Percentiles rank a stretch among this genome's conserved stretches.
These are phyloP conservation scores for Russula emetica DNA, from an alignment of 768 basidiomycete species.

Conservation along the genomic window DNA sequence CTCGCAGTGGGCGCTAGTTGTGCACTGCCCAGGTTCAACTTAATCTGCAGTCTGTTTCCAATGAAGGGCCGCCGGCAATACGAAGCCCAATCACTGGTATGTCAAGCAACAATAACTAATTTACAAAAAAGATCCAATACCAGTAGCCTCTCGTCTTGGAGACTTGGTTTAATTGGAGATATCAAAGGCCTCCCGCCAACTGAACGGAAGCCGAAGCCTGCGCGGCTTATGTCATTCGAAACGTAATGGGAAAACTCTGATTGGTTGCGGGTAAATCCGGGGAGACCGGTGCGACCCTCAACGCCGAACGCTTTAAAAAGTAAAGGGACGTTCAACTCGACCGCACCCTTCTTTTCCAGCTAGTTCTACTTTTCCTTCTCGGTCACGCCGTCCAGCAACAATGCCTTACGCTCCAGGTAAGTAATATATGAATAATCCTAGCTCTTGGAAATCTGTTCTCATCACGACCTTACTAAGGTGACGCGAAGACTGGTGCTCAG, in stretches of 20 bases:
- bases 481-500: constrained; percentile 82
- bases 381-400: constrained; percentile 20
- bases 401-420: constrained; percentile 46
- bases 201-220: too few species aligned
- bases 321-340: neutral
- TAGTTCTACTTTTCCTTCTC: neutral
- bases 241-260: neutral
- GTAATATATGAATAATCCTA: constrained; percentile 28
- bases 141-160: too few species aligned
- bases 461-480: constrained; percentile 47
- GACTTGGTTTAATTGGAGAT: too few species aligned
- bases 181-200: too few species aligned
- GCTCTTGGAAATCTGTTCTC: neutral
- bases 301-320: neutral
- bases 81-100: too few species aligned
- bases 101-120: too few species aligned
- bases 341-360: neutral
- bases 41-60: too few species aligned
- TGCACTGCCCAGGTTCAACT: too few species aligned
- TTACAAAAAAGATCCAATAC: too few species aligned
- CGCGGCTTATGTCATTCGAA: neutral
- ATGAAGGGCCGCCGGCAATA: too few species aligned
- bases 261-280: constrained; percentile 21
- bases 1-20: too few species aligned
- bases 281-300: neutral